phyloP scores from a whole-genome alignment of 768 basidiomycete genomes.

The Jaapia argillacea region DNA sequence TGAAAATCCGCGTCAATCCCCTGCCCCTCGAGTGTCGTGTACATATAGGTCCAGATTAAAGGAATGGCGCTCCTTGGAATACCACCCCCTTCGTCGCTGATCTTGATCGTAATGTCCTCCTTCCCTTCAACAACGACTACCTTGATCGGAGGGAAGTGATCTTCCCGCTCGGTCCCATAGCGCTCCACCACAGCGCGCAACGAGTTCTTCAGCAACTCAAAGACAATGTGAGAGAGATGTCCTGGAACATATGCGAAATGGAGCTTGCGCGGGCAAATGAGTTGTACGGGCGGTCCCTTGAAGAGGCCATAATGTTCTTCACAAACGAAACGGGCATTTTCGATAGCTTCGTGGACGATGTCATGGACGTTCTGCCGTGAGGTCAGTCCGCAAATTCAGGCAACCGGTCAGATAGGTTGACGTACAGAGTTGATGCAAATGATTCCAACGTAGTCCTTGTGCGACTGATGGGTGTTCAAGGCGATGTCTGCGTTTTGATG shows the following conservation, averaged over 20 bases:
- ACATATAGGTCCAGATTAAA: slow-evolving; percentile 98
- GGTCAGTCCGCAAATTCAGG: slow-evolving; percentile 1
- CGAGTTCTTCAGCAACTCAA: slow-evolving; percentile 97
- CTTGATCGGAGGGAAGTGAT: slow-evolving; percentile 81
- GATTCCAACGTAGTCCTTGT: slow-evolving; percentile 91
- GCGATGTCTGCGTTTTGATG: slow-evolving; percentile 61
- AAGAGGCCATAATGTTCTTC: slow-evolving; percentile 84
- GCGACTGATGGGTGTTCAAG: slow-evolving; percentile 83
- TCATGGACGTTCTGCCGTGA: slow-evolving; percentile 76
- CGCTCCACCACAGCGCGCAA: slow-evolving; percentile 93
- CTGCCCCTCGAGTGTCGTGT: slow-evolving; percentile 72
- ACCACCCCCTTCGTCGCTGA: slow-evolving; percentile 93
- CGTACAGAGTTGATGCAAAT: slow-evolving; percentile 87
- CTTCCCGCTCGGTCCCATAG: slow-evolving; percentile 73
- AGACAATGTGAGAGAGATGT: slow-evolving; percentile 92
- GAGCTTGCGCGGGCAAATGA: slow-evolving; percentile 84
- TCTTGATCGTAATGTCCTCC: slow-evolving; percentile 99
- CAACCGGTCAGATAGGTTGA: slow-evolving; percentile 7
- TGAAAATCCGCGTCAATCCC: slow-evolving; percentile 71
- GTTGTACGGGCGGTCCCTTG: slow-evolving; percentile 91
- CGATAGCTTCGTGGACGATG: slow-evolving; percentile 96
- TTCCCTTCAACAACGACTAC: slow-evolving; percentile 95
- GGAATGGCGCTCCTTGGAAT: slow-evolving; percentile 86
- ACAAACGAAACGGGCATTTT: slow-evolving; percentile 91
- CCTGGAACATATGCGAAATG: slow-evolving; percentile 93